Evolutionary conservation across 169 alveolate genomes (phyloP).

Genomic region (Prorocentrum cordatum): DNA sequence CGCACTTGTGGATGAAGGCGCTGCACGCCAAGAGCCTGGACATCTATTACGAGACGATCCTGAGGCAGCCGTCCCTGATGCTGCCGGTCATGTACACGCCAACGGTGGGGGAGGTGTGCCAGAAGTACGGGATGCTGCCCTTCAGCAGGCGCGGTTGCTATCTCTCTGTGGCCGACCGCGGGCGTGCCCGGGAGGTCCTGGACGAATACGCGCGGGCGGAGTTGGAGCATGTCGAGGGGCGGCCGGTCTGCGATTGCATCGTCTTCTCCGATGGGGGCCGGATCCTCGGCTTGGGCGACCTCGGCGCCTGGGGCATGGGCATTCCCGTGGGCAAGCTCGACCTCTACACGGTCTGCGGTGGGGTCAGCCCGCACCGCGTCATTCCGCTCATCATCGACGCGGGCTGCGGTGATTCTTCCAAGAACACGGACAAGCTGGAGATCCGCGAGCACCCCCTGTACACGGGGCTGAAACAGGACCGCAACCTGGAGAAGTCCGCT

Average conservation of each 20-base stretch:
- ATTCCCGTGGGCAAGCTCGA: slow-evolving; percentile 77
- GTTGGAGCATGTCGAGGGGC: slow-evolving; percentile 31
- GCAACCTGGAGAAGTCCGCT: neutral
- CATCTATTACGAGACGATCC: neutral
- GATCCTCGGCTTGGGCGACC: slow-evolving; percentile 78
- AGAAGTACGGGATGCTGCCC: neutral
- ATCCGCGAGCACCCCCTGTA: slow-evolving; percentile 20
- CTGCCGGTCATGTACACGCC: neutral
- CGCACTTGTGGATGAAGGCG: neutral
- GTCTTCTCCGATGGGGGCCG: slow-evolving; percentile 80
- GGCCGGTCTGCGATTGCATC: slow-evolving; percentile 70
- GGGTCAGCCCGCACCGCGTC: slow-evolving; percentile 26
- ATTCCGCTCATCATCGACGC: slow-evolving; percentile 57
- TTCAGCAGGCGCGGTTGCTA: slow-evolving; percentile 37
- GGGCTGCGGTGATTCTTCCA: slow-evolving; percentile 20
- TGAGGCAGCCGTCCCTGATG: neutral
- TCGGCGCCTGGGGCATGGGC: slow-evolving; percentile 79
- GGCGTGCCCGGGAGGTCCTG: slow-evolving; percentile 22
- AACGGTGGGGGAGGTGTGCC: neutral
- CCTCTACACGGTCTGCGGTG: slow-evolving; percentile 72
- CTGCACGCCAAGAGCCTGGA: neutral
- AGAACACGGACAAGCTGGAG: slow-evolving; percentile 39
- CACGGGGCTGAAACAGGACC: slow-evolving; percentile 34
- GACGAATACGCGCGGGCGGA: slow-evolving; percentile 55
- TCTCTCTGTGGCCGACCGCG: slow-evolving; percentile 31